Base-by-base conservation (phyloP, 23 red algal genomes). In the Gracilaria domingensis region DNA sequence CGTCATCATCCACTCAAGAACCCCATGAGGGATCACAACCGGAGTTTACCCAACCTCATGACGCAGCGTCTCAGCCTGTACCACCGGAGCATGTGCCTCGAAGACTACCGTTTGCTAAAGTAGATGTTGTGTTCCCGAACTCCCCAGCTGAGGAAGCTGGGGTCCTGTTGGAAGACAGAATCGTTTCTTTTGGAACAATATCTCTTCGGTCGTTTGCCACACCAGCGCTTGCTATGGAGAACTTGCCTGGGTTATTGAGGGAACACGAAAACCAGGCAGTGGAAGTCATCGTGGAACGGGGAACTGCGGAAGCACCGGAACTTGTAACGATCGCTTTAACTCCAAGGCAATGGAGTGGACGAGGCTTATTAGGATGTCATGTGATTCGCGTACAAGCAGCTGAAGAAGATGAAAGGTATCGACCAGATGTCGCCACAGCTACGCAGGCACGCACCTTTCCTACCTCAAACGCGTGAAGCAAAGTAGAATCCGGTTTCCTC, bases 331-430 rank as follows among this genome's bases (percentile, higher is more conserved):
- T 90, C 37, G 45, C 4, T 29, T 79, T 93, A 26, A 75, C 80
- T 0, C 93, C 93, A 24, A 2, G 34, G 16, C 37, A 61, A 28
- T 95, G 93, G 93, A 48, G 29, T 6, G 93, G 93, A 8, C 37
- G 59, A 37, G 93, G 93, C 47, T 76, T 95, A 0, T 61, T 95
- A 4, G 93, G 93, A 18, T 88, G 85, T 45, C 93, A 89, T 80
- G 73, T 95, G 11, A 66, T 90, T 59, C 93, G 73, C 23, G 26
- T 87, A 62, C 11, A 92, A 3, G 58, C 80, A 24, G 42, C 34
- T 23, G 64, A 89, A 78, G 88, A 56, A 42, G 88, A 92, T 82
- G 77, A 36, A n/a, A 47, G 61, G 66, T 92, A 83, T 83, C 42
- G 44, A 29, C 88, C 88, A 18, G 77, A 92, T 73, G 88, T 92